Evolutionary conservation across 2,329 filamentous ascomycete species (phyloP).

Genomic region (Pseudonectria foliicola): DNA sequence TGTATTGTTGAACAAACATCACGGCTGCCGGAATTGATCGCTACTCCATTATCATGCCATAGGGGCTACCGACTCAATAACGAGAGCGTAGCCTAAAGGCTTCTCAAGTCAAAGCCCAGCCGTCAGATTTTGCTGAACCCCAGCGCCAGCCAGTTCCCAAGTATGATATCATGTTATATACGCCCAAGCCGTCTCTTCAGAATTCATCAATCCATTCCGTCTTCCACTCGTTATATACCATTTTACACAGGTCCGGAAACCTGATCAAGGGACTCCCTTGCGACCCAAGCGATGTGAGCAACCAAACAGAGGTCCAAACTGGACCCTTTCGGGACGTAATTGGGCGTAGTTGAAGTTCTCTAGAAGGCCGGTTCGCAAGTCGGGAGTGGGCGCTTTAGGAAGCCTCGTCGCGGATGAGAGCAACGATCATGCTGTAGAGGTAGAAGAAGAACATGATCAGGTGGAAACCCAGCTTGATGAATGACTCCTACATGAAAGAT

Average conservation of each 20-base stretch:
- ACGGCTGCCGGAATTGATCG: not conserved
- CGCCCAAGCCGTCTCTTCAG: slow-evolving; percentile 23
- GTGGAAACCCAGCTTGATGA: slow-evolving; percentile 98
- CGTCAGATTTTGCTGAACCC: slow-evolving; percentile 22
- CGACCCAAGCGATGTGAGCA: too few relatives aligned
- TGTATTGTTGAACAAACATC: too few relatives aligned
- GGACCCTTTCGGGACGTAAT: not conserved
- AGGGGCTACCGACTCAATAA: slow-evolving; percentile 12
- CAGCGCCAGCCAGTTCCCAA: slow-evolving; percentile 24
- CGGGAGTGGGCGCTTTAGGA: slow-evolving; percentile 49
- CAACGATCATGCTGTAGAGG: slow-evolving; percentile 97
- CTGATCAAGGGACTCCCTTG: too few relatives aligned
- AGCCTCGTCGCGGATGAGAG: slow-evolving; percentile 90
- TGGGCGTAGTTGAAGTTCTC: not conserved
- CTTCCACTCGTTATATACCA: slow-evolving; percentile 22
- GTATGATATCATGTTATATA: slow-evolving; percentile 25
- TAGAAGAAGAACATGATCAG: slow-evolving; percentile 99
- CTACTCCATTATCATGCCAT: slow-evolving; percentile 18
- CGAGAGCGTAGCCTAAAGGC: slow-evolving; percentile 8
- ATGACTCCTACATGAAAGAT: slow-evolving; percentile 68
- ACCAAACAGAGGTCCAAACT: too few relatives aligned
- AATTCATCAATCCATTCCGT: slow-evolving; percentile 20
- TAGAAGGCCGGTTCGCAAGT: slow-evolving; percentile 6
- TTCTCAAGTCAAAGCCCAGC: slow-evolving; percentile 10
- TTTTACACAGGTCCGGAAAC: slow-evolving; percentile 12